These are phyloP conservation scores for Fusarium burgessii DNA, from an alignment of 2,329 filamentous ascomycete genomes.

Conservation along the genomic window DNA sequence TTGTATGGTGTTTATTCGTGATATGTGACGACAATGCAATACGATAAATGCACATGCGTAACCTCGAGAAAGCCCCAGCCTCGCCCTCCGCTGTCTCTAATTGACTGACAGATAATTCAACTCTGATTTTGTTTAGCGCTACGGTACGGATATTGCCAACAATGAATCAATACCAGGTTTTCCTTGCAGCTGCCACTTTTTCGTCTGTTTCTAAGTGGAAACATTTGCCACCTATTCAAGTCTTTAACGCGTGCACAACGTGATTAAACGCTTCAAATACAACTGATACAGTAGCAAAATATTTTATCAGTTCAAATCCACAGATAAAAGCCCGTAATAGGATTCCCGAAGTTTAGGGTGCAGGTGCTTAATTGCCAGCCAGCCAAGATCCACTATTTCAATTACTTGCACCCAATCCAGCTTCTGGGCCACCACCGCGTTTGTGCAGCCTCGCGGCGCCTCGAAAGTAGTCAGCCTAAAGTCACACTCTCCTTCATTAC, in stretches of 20 bases:
- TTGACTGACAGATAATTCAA: neutral
- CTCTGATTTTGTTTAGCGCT: neutral
- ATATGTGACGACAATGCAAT: slow-evolving; percentile 14
- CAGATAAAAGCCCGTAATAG: neutral
- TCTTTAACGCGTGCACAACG: neutral
- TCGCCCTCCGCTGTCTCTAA: neutral
- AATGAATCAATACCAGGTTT: slow-evolving; percentile 6
- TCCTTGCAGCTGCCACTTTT: neutral
- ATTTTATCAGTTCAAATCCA: neutral
- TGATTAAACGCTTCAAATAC: neutral
- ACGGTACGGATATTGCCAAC: neutral
- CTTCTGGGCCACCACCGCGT: slow-evolving; percentile 35
- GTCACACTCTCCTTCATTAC: slow-evolving; percentile 12
- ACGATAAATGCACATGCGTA: slow-evolving; percentile 14
- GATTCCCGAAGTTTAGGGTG: neutral
- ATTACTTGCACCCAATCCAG: slow-evolving; percentile 6
- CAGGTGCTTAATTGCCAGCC: no score
- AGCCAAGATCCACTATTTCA: slow-evolving; percentile 12
- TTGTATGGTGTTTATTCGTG: slow-evolving; percentile 3
- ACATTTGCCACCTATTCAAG: neutral
- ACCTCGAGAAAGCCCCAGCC: slow-evolving; percentile 13
- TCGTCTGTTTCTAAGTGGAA: neutral
- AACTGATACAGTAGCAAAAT: neutral
- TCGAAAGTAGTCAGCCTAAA: slow-evolving; percentile 29
- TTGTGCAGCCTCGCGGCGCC: slow-evolving; percentile 42